Conservation (phyloP, 2,329 filamentous ascomycete genomes). For the Colletotrichum viniferum region DNA sequence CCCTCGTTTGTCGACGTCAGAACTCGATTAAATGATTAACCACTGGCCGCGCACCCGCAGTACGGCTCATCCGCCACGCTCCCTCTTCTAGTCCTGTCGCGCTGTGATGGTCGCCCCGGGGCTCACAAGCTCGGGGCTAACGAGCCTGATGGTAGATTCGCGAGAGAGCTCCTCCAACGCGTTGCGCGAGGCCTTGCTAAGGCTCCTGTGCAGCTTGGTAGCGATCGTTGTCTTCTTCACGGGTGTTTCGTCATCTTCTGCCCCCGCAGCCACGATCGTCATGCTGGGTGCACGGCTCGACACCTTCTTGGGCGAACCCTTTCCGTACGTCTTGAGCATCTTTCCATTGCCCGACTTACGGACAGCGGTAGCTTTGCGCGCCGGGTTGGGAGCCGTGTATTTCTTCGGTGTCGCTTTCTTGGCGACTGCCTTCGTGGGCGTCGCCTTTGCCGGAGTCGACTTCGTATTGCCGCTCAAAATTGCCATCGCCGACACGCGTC, state of each 20-base stretch:
- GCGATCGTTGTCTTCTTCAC: not conserved
- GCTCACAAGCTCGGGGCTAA: conserved; percentile 18
- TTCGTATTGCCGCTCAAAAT: conserved; percentile 18
- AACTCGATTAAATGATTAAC: not conserved
- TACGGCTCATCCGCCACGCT: not conserved
- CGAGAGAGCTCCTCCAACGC: conserved; percentile 19
- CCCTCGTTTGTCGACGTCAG: conserved; percentile 19
- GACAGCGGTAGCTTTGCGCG: conserved; percentile 17
- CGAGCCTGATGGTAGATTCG: conserved; percentile 18
- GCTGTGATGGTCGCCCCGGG: conserved; percentile 19
- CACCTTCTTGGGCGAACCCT: conserved; percentile 13
- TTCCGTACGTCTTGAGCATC: conserved; percentile 22
- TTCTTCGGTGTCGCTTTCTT: conserved; percentile 14
- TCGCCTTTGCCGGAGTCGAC: conserved; percentile 13
- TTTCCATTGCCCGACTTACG: conserved; percentile 22
- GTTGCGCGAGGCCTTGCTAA: conserved; percentile 22
- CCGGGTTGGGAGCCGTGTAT: conserved; percentile 17
- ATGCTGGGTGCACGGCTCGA: conserved; percentile 15
- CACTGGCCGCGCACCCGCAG: not conserved
- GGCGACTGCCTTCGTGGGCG: not conserved
- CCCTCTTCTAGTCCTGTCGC: not conserved
- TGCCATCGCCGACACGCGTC: conserved; percentile 36
- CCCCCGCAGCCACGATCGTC: conserved; percentile 19
- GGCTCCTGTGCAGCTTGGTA: conserved; percentile 8
- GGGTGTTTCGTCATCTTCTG: not conserved